These are phyloP conservation scores for Inga leiocalycina DNA, from an alignment of 306 rosid genomes.

Conservation along the genomic window DNA sequence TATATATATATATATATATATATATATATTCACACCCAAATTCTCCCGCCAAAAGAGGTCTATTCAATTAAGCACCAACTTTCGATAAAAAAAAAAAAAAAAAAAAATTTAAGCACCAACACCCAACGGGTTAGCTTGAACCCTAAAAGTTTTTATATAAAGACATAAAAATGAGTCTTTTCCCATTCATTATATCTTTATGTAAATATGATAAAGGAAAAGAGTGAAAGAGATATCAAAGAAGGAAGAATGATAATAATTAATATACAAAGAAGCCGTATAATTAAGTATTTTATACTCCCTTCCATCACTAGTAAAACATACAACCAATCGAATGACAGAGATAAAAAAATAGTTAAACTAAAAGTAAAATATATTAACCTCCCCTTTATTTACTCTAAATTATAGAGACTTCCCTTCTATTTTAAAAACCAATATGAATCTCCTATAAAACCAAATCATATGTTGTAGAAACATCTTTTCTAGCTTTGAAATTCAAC, in stretches of 20 bases:
- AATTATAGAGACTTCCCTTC: no score
- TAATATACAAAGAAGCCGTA: constrained; percentile 17
- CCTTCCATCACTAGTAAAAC: no score
- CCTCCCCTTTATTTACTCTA: no score
- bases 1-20: not conserved
- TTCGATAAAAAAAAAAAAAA: no score
- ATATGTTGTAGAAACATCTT: no score
- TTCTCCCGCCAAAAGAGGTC: constrained; percentile 68
- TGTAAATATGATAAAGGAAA: not conserved
- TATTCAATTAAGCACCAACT: not conserved
- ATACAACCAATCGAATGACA: no score
- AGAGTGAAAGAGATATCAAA: not conserved
- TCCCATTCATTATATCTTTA: not conserved
- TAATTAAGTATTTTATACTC: not conserved
- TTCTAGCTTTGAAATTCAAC: no score
- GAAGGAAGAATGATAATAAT: not conserved
- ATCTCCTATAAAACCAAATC: no score
- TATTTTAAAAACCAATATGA: no score
- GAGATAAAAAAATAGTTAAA: no score
- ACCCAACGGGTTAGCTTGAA: not conserved
- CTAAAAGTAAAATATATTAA: no score
- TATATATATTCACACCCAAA: constrained; percentile 46
- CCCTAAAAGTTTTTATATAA: not conserved
- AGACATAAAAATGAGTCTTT: constrained; percentile 15
- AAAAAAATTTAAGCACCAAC: not conserved